A percentile compares a stretch with the other conserved stretches of the same genome.
Conservation (phyloP, 495 filamentous ascomycete species). For the Aspergillus affinis region DNA sequence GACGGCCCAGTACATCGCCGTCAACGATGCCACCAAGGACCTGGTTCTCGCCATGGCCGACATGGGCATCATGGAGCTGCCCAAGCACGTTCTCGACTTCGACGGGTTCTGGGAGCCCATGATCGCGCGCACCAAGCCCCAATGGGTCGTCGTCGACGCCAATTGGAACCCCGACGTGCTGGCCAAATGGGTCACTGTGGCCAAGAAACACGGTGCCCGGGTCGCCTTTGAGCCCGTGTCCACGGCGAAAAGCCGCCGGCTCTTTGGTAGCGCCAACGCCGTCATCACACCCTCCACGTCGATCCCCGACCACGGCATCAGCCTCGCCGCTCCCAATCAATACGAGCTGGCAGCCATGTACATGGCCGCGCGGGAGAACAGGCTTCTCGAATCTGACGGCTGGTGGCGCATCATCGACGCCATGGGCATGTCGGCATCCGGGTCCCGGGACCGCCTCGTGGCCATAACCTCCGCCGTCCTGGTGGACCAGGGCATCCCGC, state of each 20-base stretch:
- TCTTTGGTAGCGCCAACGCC: conserved; percentile 52
- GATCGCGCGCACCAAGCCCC: conserved; percentile 55
- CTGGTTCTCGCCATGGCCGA: conserved; percentile 90
- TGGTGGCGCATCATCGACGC: conserved; percentile 83
- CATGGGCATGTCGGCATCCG: conserved; percentile 58
- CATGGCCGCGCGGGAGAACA: conserved; percentile 56
- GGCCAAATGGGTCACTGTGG: conserved; percentile 60
- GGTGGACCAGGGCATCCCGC: conserved; percentile 78
- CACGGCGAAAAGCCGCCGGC: conserved; percentile 64
- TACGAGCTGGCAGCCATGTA: conserved; percentile 80
- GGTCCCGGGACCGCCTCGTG: conserved; percentile 63
- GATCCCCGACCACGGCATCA: conserved; percentile 62
- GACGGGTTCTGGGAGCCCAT: conserved; percentile 60
- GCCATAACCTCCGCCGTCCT: conserved; percentile 56
- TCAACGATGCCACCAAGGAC: conserved; percentile 81
- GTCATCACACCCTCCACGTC: conserved; percentile 36
- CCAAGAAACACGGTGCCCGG: conserved; percentile 48
- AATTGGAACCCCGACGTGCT: conserved; percentile 72
- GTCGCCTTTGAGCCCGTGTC: conserved; percentile 95
- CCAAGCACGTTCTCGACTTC: conserved; percentile 40
- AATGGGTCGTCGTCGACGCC: conserved; percentile 76
- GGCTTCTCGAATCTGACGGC: conserved; percentile 59
- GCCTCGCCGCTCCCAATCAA: conserved; percentile 78
- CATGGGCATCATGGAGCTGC: conserved; percentile 76
- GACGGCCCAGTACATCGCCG: conserved; percentile 87